Conservation (phyloP, 1,284 basidiomycete species). For the Rhodotorula sp. region DNA sequence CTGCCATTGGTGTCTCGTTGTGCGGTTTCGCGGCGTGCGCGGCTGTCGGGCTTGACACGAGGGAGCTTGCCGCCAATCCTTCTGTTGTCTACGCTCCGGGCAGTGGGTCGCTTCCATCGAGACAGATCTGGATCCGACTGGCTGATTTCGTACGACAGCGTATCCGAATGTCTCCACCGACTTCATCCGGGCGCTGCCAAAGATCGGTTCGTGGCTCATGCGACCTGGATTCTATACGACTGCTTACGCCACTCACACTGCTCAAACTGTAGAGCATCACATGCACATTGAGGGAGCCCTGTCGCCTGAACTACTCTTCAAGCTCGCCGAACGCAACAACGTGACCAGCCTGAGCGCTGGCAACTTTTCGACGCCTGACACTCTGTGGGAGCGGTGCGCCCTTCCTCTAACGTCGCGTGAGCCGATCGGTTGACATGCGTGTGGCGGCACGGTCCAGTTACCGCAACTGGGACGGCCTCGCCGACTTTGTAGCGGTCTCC, state of each 20-base stretch:
- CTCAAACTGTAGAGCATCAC: slow-evolving; percentile 37
- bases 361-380: slow-evolving; percentile 29
- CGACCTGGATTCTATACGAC: slow-evolving; percentile 16
- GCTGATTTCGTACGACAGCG: no score
- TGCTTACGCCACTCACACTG: no score
- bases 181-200: slow-evolving; percentile 31
- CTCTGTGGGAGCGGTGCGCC: slow-evolving; percentile 30
- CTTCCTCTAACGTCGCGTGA: no score
- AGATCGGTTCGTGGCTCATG: slow-evolving; percentile 4
- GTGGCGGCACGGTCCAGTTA: slow-evolving; percentile 16
- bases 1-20: no score
- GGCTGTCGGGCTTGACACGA: no score
- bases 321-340: slow-evolving; percentile 38
- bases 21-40: no score
- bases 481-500: slow-evolving; percentile 43
- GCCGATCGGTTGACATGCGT: neutral
- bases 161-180: neutral
- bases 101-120: no score
- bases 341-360: slow-evolving; percentile 27
- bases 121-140: no score
- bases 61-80: no score
- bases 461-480: slow-evolving; percentile 42
- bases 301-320: slow-evolving; percentile 41
- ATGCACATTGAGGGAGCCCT: slow-evolving; percentile 44
- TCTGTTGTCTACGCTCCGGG: no score